Evolutionary conservation across 345 rosid genomes (phyloP).

Genomic region (Eucalyptus erythrocorys): DNA sequence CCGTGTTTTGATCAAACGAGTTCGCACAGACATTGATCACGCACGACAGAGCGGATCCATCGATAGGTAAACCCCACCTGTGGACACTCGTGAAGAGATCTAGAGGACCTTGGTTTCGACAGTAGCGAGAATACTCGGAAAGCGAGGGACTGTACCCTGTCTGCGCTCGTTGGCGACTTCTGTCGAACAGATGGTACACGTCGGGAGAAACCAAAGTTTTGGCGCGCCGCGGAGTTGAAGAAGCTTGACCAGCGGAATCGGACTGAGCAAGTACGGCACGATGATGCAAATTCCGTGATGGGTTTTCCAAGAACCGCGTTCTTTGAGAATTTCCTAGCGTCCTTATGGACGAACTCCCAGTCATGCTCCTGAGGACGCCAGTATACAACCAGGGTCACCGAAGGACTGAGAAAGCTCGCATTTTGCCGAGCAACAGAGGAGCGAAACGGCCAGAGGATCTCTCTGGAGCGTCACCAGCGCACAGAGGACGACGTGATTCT

Average conservation of each 20-base stretch:
- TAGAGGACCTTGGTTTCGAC: slow-evolving; percentile 38
- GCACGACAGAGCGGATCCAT: slow-evolving; percentile 53
- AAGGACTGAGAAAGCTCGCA: background rate
- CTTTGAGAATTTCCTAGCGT: background rate
- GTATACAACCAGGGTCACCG: background rate
- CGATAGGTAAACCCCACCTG: slow-evolving; percentile 29
- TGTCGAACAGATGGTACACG: slow-evolving; percentile 12
- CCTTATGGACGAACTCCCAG: background rate
- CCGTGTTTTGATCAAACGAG: slow-evolving; percentile 29
- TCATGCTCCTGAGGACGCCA: background rate
- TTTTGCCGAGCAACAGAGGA: background rate
- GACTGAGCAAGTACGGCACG: background rate
- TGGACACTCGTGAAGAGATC: slow-evolving; percentile 37
- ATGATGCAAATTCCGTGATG: background rate
- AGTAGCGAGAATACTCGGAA: slow-evolving; percentile 38
- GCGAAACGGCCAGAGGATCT: background rate
- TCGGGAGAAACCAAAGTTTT: background rate
- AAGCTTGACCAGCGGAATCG: background rate
- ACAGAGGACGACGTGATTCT: background rate
- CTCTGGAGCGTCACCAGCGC: background rate
- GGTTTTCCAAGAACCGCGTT: background rate
- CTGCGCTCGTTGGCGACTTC: slow-evolving; percentile 19
- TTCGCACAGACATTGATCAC: slow-evolving; percentile 54
- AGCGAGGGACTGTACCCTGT: slow-evolving; percentile 21
- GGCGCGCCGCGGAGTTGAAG: background rate